phyloP scores from a whole-genome alignment of 495 filamentous ascomycete species.

The Jackrogersella multiformis region DNA sequence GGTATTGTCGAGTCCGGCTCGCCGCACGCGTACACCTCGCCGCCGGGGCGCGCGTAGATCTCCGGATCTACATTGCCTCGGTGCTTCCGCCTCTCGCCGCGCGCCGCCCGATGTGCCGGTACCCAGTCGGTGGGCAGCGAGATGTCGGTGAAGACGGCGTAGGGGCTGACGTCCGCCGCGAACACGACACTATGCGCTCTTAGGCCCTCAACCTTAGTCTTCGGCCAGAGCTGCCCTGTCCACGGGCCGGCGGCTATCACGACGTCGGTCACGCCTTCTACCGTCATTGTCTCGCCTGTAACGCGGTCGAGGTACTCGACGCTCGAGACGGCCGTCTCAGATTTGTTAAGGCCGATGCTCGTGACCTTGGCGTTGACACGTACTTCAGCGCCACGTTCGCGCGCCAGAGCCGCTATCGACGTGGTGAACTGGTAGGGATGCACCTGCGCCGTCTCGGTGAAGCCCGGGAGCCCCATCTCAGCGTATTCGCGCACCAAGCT shows the following conservation, averaged over 20 bases:
- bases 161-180: slow-evolving; percentile 78
- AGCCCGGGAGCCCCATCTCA: slow-evolving; percentile 78
- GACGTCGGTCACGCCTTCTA: slow-evolving; percentile 80
- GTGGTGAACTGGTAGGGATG: slow-evolving; percentile 94
- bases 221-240: slow-evolving; percentile 78
- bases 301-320: slow-evolving; percentile 80
- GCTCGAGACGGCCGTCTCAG: slow-evolving; percentile 64
- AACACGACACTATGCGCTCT: slow-evolving; percentile 94
- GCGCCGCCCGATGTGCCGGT: slow-evolving; percentile 52
- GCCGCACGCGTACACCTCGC: slow-evolving; percentile 92
- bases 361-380: slow-evolving; percentile 68
- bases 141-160: slow-evolving; percentile 92
- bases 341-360: slow-evolving; percentile 61
- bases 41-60: slow-evolving; percentile 89
- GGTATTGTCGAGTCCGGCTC: slow-evolving; percentile 82
- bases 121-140: slow-evolving; percentile 70
- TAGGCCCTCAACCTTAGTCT: slow-evolving; percentile 79
- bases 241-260: slow-evolving; percentile 90
- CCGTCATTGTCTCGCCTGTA: slow-evolving; percentile 59
- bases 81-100: slow-evolving; percentile 63
- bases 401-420: slow-evolving; percentile 81
- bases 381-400: slow-evolving; percentile 77
- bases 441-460: slow-evolving; percentile 82
- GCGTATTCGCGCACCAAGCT: slow-evolving; percentile 75
- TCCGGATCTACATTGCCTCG: slow-evolving; percentile 79